Conservation (phyloP, 768 basidiomycete species). For the Pleurotus pulmonarius region DNA sequence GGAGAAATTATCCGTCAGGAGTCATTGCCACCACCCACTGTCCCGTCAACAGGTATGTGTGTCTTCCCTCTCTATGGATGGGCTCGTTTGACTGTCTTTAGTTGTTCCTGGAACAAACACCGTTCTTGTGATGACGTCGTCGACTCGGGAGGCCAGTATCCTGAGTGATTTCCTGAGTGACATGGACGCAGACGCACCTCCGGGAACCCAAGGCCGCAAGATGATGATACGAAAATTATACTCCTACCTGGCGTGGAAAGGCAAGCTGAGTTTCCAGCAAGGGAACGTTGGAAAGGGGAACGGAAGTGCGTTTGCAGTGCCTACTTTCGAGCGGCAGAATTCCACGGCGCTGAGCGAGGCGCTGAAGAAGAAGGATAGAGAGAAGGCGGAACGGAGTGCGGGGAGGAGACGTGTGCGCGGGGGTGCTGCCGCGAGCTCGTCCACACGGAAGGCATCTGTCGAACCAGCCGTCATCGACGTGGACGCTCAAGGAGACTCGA, state of each 20-base stretch:
- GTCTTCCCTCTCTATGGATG: neutral
- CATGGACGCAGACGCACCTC: conserved; percentile 53
- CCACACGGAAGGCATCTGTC: no score
- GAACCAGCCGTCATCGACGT: no score
- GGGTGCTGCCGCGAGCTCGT: conserved; percentile 30
- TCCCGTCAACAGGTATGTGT: conserved; percentile 17
- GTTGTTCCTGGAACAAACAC: conserved; percentile 60
- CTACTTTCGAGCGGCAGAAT: conserved; percentile 10
- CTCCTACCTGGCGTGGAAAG: conserved; percentile 81
- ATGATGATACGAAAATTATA: conserved; percentile 82
- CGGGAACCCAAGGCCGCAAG: conserved; percentile 58
- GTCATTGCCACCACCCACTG: conserved; percentile 22
- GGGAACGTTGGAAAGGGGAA: conserved; percentile 26
- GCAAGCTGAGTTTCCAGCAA: conserved; percentile 33
- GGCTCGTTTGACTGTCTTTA: conserved; percentile 8
- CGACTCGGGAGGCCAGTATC: conserved; percentile 67
- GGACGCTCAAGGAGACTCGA: conserved; percentile 25
- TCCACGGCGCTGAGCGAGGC: conserved; percentile 61
- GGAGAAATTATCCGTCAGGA: conserved; percentile 72
- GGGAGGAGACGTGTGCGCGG: conserved; percentile 77
- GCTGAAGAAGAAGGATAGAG: conserved; percentile 71
- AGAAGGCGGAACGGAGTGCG: conserved; percentile 51
- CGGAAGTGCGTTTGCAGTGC: neutral
- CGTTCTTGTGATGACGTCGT: conserved; percentile 86
- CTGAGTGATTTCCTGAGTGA: conserved; percentile 77